Percentiles rank a stretch among this genome's conserved stretches.
Conservation (phyloP, 2,329 filamentous ascomycete genomes). For the Fusarium graminum region DNA sequence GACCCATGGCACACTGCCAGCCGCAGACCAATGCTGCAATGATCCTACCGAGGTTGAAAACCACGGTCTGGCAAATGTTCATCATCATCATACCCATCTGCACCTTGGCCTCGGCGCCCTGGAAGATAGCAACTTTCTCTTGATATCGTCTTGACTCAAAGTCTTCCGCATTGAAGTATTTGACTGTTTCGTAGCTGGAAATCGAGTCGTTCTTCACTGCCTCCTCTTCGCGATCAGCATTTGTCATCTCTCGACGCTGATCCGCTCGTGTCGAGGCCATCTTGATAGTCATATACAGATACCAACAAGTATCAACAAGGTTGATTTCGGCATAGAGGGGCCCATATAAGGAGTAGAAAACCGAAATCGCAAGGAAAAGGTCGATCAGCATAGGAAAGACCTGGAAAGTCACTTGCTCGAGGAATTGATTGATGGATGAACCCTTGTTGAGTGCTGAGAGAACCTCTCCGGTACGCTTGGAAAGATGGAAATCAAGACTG, state of each 20-base stretch:
- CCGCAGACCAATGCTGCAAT: constrained; percentile 79
- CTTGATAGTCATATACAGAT: constrained; percentile 95
- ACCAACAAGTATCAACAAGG: constrained; percentile 91
- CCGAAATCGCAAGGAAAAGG: constrained; percentile 82
- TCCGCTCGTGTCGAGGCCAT: constrained; percentile 95
- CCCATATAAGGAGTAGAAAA: constrained; percentile 72
- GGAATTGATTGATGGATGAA: constrained; percentile 93
- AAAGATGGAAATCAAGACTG: constrained; percentile 95
- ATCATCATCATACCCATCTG: constrained; percentile 82
- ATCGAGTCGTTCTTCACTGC: constrained; percentile 99
- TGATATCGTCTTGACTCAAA: constrained; percentile 83
- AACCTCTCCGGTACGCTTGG: constrained; percentile 96
- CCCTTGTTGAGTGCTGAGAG: constrained; percentile 96
- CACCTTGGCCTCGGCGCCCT: constrained; percentile 80
- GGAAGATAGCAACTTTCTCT: constrained; percentile 76
- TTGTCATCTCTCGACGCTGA: constrained; percentile 92
- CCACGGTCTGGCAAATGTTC: constrained; percentile 83
- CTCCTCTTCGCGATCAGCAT: constrained; percentile 93
- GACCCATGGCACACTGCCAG: constrained; percentile 78
- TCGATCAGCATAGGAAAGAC: constrained; percentile 96
- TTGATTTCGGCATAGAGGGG: constrained; percentile 92
- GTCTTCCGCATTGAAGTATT: constrained; percentile 87
- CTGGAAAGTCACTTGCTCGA: constrained; percentile 96
- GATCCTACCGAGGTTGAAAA: constrained; percentile 83
- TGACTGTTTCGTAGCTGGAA: constrained; percentile 96